Conservation (phyloP, 306 rosid species). For the Oemleria cerasiformis region DNA sequence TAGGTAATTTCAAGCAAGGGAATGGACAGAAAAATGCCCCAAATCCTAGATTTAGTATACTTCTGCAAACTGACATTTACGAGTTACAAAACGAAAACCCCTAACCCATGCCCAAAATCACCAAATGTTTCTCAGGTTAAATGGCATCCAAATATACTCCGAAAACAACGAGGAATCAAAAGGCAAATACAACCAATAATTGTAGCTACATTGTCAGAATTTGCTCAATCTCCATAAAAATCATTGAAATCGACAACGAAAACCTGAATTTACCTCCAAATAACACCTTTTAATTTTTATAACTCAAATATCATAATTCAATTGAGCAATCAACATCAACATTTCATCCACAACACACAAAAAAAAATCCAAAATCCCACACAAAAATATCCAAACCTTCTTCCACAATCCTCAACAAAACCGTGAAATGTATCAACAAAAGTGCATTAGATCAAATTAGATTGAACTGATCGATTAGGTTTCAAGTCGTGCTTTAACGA, state of each 20-base stretch:
- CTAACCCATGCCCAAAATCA: background rate
- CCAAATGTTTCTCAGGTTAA: background rate
- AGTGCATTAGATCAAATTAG: background rate
- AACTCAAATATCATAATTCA: background rate
- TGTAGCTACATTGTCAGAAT: constrained; percentile 8
- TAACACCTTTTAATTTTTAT: background rate
- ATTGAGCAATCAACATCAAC: background rate
- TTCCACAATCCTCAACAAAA: background rate
- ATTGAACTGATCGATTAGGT: background rate
- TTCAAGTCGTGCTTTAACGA: background rate
- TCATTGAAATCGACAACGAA: background rate
- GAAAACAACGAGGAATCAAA: background rate
- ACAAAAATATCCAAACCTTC: background rate
- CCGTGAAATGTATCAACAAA: too few species aligned
- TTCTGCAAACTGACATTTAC: background rate
- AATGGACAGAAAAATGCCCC: background rate
- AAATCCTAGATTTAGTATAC: background rate
- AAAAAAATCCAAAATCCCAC: background rate
- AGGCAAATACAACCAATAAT: background rate
- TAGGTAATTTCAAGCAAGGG: background rate
- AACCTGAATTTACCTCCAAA: background rate
- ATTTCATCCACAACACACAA: background rate
- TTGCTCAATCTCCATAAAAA: background rate
- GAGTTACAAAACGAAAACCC: background rate
- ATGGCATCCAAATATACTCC: background rate